Base-by-base conservation (phyloP, 2,329 filamentous ascomycete genomes). In the Pseudodiploospora longispora region DNA sequence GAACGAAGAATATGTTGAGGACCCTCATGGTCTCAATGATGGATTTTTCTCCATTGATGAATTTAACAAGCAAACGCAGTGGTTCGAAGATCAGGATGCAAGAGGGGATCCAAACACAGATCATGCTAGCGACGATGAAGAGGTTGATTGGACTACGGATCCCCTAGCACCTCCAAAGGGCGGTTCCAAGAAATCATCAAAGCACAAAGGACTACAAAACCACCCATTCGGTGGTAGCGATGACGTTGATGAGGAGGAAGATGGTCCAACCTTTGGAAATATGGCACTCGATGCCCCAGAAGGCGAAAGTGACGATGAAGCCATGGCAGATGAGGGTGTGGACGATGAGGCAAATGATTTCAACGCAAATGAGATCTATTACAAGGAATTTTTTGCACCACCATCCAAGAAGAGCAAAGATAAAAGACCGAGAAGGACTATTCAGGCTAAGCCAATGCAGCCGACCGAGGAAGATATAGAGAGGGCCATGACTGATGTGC, bases 1-100 rank as follows among this genome's bases (percentile, higher is more conserved):
- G 1, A 67, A 68, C 1, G 62, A 74, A 1, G 72, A 74, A 3
- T 71, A 68, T 1, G 65, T 66, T 8, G 68, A 72, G 4, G 73
- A 97, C 57, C 81, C 82, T 4, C 75, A 93, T 58, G 88, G 89
- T 6, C 78, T 98, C 30, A 97, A 98, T 58, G 93, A 98, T 59
- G 91, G 89, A 5, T 98, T 98, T 69, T 98, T 98, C 68, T 95
- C 88, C 10, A 91, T 98, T 56, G 90, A 97, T 57, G 82, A 94
- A 47, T 98, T 98, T 76, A 98, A 98, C 72, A 87, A 84, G 60
- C 87, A 94, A 60, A 87, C 89, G 2, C 87, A 95, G 57, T 85
- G 84, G 59, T 81, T 96, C 40, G 93, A 98, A 64, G 81, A 87
- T 51, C 85, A 89, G 62, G 91, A 97, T 61, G 77, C 78, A 29